These are phyloP conservation scores for Neonectria neomacrospora DNA, from an alignment of 2,329 filamentous ascomycete species.

Conservation along the genomic window DNA sequence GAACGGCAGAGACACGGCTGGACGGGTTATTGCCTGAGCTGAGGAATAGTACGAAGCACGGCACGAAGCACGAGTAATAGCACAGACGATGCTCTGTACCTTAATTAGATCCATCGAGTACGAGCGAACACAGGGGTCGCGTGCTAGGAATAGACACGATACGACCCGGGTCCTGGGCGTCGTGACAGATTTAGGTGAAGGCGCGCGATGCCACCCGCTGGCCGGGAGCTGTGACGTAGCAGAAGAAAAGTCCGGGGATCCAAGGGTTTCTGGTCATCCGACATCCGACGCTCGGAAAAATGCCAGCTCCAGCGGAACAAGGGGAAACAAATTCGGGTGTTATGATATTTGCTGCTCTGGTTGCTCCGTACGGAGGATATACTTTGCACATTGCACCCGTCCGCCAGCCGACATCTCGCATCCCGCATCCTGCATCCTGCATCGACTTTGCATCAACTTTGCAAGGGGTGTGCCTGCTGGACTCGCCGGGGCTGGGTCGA, in stretches of 20 bases:
- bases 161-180: conserved; percentile 14
- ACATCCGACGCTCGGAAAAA: conserved; percentile 3
- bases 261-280: conserved; percentile 9
- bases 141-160: conserved; percentile 19
- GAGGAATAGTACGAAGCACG: not conserved
- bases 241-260: conserved; percentile 13
- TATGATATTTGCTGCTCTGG: not conserved
- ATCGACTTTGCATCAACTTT: conserved; percentile 5
- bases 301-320: conserved; percentile 4
- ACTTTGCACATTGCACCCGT: conserved; percentile 2
- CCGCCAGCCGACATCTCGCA: conserved; percentile 18
- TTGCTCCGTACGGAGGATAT: not conserved
- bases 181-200: conserved; percentile 10
- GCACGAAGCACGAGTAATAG: not conserved
- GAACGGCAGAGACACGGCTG: not conserved
- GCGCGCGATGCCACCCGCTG: not conserved
- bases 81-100: not conserved
- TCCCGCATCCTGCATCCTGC: conserved; percentile 17
- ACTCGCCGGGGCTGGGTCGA: not conserved
- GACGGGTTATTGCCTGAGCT: not conserved
- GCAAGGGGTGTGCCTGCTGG: conserved; percentile 3
- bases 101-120: conserved; percentile 12
- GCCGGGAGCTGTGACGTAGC: conserved; percentile 1
- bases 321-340: conserved; percentile 1
- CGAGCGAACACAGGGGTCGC: conserved; percentile 15